Evolutionary conservation across 2,329 filamentous ascomycete genomes (phyloP).

Genomic region (Clonostachys solani): DNA sequence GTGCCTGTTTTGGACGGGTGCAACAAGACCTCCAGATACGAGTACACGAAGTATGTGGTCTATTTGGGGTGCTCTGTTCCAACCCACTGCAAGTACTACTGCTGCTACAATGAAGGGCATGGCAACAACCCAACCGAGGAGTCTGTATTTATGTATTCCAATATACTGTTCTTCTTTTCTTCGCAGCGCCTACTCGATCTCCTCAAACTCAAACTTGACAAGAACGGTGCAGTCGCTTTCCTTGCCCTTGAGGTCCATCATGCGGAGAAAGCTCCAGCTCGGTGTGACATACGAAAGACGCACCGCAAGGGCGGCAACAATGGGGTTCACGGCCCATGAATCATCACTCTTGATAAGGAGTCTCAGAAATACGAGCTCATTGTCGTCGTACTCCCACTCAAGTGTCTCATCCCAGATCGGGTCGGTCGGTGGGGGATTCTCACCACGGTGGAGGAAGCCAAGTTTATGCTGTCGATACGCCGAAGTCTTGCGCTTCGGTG

Average conservation of each 20-base stretch:
- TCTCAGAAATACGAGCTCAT: slow-evolving; percentile 60
- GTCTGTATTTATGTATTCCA: neutral
- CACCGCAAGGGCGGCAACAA: slow-evolving; percentile 57
- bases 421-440: slow-evolving; percentile 54
- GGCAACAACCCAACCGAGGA: neutral
- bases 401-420: slow-evolving; percentile 63
- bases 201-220: slow-evolving; percentile 54
- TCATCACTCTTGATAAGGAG: slow-evolving; percentile 66
- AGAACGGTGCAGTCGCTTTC: slow-evolving; percentile 60
- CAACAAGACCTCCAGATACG: too few relatives aligned
- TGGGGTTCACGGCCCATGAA: slow-evolving; percentile 56
- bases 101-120: too few relatives aligned
- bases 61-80: too few relatives aligned
- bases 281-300: slow-evolving; percentile 49
- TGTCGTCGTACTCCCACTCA: slow-evolving; percentile 66
- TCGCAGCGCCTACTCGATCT: slow-evolving; percentile 13
- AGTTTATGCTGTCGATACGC: slow-evolving; percentile 55
- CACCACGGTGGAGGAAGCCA: slow-evolving; percentile 50
- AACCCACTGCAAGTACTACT: neutral
- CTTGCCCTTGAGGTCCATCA: slow-evolving; percentile 60
- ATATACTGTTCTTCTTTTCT: neutral
- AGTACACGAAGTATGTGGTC: too few relatives aligned
- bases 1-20: too few relatives aligned
- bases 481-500: slow-evolving; percentile 57
- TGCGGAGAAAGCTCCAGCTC: slow-evolving; percentile 60